phyloP scores from a whole-genome alignment of 1,284 basidiomycete species.

The Ustilago loliicola region DNA sequence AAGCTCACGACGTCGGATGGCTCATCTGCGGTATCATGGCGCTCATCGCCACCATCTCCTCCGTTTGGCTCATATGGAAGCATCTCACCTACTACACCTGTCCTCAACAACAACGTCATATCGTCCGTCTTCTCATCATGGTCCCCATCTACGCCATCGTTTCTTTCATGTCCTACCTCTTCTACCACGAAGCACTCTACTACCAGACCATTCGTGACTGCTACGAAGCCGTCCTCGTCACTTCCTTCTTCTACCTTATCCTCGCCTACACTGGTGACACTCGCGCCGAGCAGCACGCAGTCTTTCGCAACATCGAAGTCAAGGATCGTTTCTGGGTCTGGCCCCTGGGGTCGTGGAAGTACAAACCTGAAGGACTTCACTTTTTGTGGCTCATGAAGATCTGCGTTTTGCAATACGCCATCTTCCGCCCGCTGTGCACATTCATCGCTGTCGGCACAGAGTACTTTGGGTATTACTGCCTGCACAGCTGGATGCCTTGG shows the following conservation, averaged over 20 bases:
- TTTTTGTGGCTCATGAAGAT: slow-evolving; percentile 83
- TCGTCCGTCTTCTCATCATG: slow-evolving; percentile 80
- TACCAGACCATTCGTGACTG: slow-evolving; percentile 69
- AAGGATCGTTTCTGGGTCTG: slow-evolving; percentile 77
- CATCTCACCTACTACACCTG: slow-evolving; percentile 82
- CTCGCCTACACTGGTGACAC: slow-evolving; percentile 80
- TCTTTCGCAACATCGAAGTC: slow-evolving; percentile 74
- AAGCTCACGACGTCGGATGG: slow-evolving; percentile 77
- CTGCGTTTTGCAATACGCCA: slow-evolving; percentile 84
- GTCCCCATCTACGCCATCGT: slow-evolving; percentile 81
- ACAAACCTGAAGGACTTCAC: slow-evolving; percentile 76
- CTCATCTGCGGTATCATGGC: slow-evolving; percentile 77
- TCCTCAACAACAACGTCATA: slow-evolving; percentile 72
- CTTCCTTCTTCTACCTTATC: slow-evolving; percentile 83
- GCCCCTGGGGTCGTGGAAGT: slow-evolving; percentile 77
- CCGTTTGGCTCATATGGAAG: slow-evolving; percentile 56
- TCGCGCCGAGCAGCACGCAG: slow-evolving; percentile 76
- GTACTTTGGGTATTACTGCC: slow-evolving; percentile 79
- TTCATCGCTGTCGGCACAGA: slow-evolving; percentile 78
- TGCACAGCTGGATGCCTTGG: slow-evolving; percentile 78
- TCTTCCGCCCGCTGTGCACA: slow-evolving; percentile 78
- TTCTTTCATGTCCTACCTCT: slow-evolving; percentile 79
- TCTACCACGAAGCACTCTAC: slow-evolving; percentile 72
- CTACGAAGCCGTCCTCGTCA: slow-evolving; percentile 70
- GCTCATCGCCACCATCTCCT: slow-evolving; percentile 50